Conservation (phyloP, 2,329 filamentous ascomycete species). For the Aspergillus novoparasiticus region DNA sequence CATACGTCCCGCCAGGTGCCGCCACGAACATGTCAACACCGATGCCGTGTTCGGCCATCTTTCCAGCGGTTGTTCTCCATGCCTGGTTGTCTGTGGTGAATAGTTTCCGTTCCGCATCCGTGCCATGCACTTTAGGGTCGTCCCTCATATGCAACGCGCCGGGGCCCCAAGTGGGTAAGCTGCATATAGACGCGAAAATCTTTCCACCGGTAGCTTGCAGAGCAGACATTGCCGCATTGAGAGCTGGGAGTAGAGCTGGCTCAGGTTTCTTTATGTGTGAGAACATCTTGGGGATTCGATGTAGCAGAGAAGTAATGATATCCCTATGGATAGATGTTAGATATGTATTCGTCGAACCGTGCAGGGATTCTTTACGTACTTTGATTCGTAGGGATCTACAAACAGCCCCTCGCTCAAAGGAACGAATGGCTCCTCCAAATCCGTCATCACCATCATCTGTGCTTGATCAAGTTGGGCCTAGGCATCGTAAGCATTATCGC, state of each 20-base stretch:
- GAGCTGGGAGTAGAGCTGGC: slow-evolving; percentile 78
- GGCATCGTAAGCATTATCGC: slow-evolving; percentile 26
- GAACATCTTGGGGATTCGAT: slow-evolving; percentile 82
- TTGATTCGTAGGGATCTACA: slow-evolving; percentile 90
- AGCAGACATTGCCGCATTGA: slow-evolving; percentile 82
- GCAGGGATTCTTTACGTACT: slow-evolving; percentile 47
- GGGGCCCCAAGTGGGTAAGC: slow-evolving; percentile 90
- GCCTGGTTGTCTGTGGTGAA: slow-evolving; percentile 86
- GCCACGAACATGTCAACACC: slow-evolving; percentile 95
- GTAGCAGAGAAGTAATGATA: slow-evolving; percentile 85
- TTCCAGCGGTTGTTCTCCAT: slow-evolving; percentile 83
- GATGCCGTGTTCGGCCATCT: slow-evolving; percentile 83
- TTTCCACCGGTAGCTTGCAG: slow-evolving; percentile 88
- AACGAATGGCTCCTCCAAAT: slow-evolving; percentile 94
- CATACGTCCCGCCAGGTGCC: slow-evolving; percentile 83
- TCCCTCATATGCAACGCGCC: slow-evolving; percentile 83
- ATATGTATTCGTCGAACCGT: neutral
- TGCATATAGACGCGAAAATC: slow-evolving; percentile 81
- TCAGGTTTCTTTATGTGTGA: slow-evolving; percentile 86
- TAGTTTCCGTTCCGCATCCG: slow-evolving; percentile 89
- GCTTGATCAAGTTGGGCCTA: slow-evolving; percentile 78
- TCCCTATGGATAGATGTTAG: slow-evolving; percentile 45
- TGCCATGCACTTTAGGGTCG: slow-evolving; percentile 80
- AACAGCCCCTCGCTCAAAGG: slow-evolving; percentile 90
- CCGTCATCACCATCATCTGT: slow-evolving; percentile 98